Evolutionary conservation across 2,329 filamentous ascomycete species (phyloP).

Genomic region (Trichoderma sp.): DNA sequence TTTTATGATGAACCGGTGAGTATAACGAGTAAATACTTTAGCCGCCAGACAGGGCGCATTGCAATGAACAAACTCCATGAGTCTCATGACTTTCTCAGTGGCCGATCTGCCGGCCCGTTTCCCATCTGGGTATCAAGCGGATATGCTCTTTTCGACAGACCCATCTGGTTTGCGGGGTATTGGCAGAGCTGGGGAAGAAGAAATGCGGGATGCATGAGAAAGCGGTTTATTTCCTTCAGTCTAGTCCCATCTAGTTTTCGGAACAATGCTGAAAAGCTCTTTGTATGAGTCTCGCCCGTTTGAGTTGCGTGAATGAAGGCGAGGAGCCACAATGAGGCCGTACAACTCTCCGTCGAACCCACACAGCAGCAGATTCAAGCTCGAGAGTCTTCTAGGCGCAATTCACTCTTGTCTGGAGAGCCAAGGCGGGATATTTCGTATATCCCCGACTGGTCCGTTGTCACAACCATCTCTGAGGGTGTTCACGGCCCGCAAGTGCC

Average conservation of each 20-base stretch:
- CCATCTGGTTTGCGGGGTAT: conserved; percentile 14
- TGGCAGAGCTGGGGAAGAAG: neutral
- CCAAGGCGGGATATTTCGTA: neutral
- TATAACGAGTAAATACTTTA: neutral
- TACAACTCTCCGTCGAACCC: neutral
- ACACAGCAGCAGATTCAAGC: neutral
- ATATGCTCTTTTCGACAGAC: neutral
- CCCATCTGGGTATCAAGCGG: conserved; percentile 6
- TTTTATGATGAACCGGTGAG: neutral
- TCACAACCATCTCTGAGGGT: neutral
- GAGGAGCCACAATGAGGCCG: conserved; percentile 15
- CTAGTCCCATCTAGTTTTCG: neutral
- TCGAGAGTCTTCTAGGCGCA: neutral
- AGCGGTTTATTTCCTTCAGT: neutral
- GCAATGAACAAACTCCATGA: neutral
- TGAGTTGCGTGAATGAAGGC: neutral
- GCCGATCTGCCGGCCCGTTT: conserved; percentile 14
- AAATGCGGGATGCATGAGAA: conserved; percentile 4
- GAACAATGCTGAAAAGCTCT: neutral
- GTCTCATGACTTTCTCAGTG: conserved; percentile 11
- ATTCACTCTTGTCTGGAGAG: neutral
- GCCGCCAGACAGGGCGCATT: neutral
- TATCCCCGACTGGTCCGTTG: neutral
- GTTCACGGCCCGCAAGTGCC: conserved; percentile 1
- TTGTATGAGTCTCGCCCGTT: neutral